Conservation (phyloP, 2,329 filamentous ascomycete species). For the Ilyonectria robusta region DNA sequence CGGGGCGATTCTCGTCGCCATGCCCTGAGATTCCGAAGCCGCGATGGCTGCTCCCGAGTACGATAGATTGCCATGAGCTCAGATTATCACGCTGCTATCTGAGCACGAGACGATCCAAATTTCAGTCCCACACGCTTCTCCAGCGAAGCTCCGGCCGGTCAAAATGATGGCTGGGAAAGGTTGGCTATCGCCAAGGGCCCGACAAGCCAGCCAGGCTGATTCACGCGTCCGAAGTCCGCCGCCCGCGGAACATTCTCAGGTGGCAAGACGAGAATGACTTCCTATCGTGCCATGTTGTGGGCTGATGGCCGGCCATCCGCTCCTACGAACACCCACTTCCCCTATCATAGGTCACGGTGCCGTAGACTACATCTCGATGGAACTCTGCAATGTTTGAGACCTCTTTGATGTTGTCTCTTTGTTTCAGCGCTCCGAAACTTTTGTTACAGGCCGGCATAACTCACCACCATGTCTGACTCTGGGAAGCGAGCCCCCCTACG, state of each 20-base stretch:
- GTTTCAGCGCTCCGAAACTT: neutral
- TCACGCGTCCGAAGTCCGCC: neutral
- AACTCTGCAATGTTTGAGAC: neutral
- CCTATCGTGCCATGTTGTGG: neutral
- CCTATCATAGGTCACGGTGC: neutral
- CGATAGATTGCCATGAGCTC: neutral
- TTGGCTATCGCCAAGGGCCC: neutral
- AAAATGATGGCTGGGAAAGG: neutral
- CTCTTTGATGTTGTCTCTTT: neutral
- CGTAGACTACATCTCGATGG: neutral
- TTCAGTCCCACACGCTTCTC: neutral
- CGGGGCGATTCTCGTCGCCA: neutral
- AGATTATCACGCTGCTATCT: neutral
- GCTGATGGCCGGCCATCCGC: neutral
- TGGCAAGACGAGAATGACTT: neutral
- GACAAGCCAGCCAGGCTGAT: neutral
- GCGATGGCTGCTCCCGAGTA: neutral
- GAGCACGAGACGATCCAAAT: neutral
- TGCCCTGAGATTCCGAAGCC: neutral
- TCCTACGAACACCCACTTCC: neutral
- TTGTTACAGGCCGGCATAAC: conserved; percentile 23
- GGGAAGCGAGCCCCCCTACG: conserved; percentile 10
- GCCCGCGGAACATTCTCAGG: neutral
- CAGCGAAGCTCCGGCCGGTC: neutral
- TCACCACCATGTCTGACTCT: conserved; percentile 14